These are phyloP conservation scores for Aspergillus cavernicola DNA, from an alignment of 495 filamentous ascomycete species.

Conservation along the genomic window DNA sequence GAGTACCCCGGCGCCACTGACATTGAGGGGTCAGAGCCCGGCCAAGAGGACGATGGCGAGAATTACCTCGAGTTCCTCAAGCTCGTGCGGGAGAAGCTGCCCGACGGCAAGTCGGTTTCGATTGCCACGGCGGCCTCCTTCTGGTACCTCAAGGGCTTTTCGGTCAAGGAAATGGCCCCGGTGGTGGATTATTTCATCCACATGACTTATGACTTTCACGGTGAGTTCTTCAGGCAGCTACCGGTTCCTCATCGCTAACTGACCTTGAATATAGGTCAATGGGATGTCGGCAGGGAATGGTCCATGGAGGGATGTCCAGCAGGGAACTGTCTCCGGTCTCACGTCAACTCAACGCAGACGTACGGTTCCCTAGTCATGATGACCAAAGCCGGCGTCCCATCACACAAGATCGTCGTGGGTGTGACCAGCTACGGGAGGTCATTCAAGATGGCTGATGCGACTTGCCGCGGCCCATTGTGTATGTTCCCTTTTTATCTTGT, in stretches of 20 bases:
- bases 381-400: conserved; percentile 46
- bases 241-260: not conserved
- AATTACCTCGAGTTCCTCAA: conserved; percentile 28
- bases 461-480: not conserved
- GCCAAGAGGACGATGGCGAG: conserved; percentile 12
- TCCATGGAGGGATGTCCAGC: conserved; percentile 26
- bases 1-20: conserved; percentile 23
- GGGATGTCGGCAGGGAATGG: conserved; percentile 29
- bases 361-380: conserved; percentile 12
- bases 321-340: conserved; percentile 38
- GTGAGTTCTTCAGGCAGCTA: conserved; percentile 11
- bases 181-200: conserved; percentile 10
- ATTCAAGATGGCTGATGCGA: conserved; percentile 12
- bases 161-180: not conserved
- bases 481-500: not conserved
- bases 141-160: conserved; percentile 25
- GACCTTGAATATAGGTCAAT: conserved; percentile 10
- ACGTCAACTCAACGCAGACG: conserved; percentile 12
- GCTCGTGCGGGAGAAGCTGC: not conserved
- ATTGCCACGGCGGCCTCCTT: conserved; percentile 23
- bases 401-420: conserved; percentile 39
- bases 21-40: conserved; percentile 32
- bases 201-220: conserved; percentile 39
- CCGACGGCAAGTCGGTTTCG: conserved; percentile 4
- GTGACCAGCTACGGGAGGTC: conserved; percentile 27